Evolutionary conservation across 768 basidiomycete genomes (phyloP).

Genomic region (Rhodotorula babjevae): DNA sequence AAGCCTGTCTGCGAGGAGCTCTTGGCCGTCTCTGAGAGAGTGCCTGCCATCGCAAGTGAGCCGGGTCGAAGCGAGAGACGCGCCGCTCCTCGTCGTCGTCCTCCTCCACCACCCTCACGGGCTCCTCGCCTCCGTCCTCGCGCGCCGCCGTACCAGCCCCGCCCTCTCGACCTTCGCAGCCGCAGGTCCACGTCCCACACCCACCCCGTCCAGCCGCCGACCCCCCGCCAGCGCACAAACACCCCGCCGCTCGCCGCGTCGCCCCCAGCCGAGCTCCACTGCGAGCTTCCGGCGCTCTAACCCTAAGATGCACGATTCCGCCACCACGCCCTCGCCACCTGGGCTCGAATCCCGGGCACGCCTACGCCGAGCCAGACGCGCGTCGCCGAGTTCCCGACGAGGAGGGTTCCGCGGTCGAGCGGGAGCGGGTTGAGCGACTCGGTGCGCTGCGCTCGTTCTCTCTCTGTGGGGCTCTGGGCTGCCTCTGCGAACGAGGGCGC

Average conservation of each 20-base stretch:
- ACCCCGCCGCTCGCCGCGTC: constrained; percentile 12
- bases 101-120: not conserved
- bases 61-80: not conserved
- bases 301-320: not conserved
- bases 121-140: not conserved
- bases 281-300: not conserved
- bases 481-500: not conserved
- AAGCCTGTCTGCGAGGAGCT: no score
- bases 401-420: no score
- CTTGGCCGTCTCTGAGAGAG: no score
- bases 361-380: not conserved
- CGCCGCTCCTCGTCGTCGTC: not conserved
- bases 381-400: not conserved
- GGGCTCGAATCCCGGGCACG: not conserved
- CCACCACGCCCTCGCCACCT: not conserved
- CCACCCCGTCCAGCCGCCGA: not conserved
- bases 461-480: not conserved
- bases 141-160: not conserved
- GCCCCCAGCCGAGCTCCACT: not conserved
- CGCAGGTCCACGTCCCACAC: not conserved
- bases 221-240: not conserved
- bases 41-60: not conserved
- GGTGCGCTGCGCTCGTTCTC: not conserved
- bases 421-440: not conserved
- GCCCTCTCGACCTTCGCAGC: constrained; percentile 1